Evolutionary conservation across 129 eudicot genomes (phyloP), one percentile per base, ranked within the genome.

Genomic region (Escallonia herrerae): DNA sequence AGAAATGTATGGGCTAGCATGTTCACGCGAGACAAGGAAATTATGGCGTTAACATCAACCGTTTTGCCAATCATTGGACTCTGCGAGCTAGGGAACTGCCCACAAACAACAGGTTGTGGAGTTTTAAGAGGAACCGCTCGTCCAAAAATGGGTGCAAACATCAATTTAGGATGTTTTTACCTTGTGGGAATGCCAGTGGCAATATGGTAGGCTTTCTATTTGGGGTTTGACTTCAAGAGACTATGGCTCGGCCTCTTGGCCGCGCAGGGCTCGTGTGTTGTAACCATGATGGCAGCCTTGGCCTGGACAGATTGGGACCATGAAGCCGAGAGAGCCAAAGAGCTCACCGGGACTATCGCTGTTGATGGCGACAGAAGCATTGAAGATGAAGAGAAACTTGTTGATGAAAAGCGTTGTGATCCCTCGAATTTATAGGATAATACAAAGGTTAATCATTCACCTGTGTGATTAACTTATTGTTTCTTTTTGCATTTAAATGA

Each of bases 121-220:
- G 86, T 74, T 3, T 44, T 84, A 13, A 74, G 90, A 59, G 90
- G 90, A 15, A 77, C 76, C 6, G 90, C 90, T 2, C 43, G 83
- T 67, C 90, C 90, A 6, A 77, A 65, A 22, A 6, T 77, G 64
- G 90, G 83, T 15, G 90, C 90, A 1, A 68, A 75, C 13, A 65
- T 84, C 38, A 84, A 84, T 58, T 42, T 84, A 64, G 83, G 79
- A 7, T 76, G 90, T 52, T 84, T 84, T 53, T 84, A 83, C 54
- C 59, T 76, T 3, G 85, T 83, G 37, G 89, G 89, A 12, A 79
- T 76, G 85, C 89, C 89, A 5, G 78, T 77, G 41, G 89, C 85
- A 0, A 55, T 84, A 5, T 53, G 63, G 72, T 61, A 79, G 56
- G 75, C 77, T 33, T 79, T 83, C 56, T 55, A 41, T 7, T 22